Percentiles rank a stretch among this genome's conserved stretches.
Conservation (phyloP, 257 asterid genomes). For the Solanum commersonii region DNA sequence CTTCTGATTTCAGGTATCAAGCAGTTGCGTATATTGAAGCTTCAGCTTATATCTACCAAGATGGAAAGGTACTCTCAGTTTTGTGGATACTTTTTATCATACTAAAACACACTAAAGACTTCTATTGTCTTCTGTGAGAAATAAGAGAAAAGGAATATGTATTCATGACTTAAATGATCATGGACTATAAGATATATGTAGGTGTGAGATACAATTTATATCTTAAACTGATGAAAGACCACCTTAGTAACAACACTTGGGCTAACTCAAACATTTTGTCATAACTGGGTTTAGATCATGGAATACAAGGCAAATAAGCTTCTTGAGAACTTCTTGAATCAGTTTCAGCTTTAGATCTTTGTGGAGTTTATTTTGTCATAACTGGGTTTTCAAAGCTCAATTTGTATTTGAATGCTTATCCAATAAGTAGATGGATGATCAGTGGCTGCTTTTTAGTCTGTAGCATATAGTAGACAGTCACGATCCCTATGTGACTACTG, state of each 20-base stretch:
- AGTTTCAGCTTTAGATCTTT: background rate
- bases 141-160: background rate
- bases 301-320: background rate
- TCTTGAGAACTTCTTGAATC: background rate
- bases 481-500: background rate
- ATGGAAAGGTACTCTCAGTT: constrained; percentile 73
- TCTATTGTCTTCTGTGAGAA: background rate
- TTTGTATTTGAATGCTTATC: background rate
- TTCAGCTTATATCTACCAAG: constrained; percentile 93
- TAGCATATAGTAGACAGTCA: background rate
- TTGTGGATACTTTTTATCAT: background rate
- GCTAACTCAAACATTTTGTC: background rate
- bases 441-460: background rate
- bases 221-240: background rate
- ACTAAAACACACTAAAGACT: background rate
- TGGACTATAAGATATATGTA: background rate
- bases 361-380: background rate
- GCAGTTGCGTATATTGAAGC: constrained; percentile 94
- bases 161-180: background rate
- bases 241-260: background rate
- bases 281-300: background rate
- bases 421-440: background rate
- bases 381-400: background rate
- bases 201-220: background rate
- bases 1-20: constrained; percentile 66